A percentile compares a stretch with the other conserved stretches of the same genome.
Evolutionary conservation across 495 filamentous ascomycete species (phyloP).

Genomic region (Penicillium tannophilum): DNA sequence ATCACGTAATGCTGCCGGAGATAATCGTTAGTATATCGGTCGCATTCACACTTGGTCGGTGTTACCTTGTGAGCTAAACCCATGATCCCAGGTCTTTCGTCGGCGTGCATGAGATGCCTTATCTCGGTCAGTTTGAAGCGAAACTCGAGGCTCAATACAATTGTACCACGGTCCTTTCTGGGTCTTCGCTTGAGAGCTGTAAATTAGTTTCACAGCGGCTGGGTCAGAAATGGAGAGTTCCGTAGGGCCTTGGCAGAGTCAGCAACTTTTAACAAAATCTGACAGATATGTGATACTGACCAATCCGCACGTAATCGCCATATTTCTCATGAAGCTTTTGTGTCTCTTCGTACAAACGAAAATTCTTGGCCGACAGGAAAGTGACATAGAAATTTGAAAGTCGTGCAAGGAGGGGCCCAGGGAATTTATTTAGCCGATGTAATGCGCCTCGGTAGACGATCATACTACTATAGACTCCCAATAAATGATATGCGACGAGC

Average conservation of each 20-base stretch:
- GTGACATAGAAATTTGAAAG: constrained; percentile 36
- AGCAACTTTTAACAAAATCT: constrained; percentile 8
- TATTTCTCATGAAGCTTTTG: constrained; percentile 46
- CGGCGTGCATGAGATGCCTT: constrained; percentile 35
- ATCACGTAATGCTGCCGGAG: constrained; percentile 27
- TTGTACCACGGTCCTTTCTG: constrained; percentile 49
- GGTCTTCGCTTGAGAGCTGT: constrained; percentile 32
- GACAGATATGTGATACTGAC: constrained; percentile 1
- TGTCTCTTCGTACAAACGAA: constrained; percentile 34
- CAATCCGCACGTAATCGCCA: constrained; percentile 43
- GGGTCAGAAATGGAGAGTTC: constrained; percentile 46
- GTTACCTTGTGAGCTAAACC: constrained; percentile 37
- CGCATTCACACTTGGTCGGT: background rate
- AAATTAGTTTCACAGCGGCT: constrained; percentile 32
- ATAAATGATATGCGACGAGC: background rate
- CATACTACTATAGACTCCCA: constrained; percentile 28
- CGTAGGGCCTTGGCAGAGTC: constrained; percentile 24
- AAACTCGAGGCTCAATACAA: constrained; percentile 27
- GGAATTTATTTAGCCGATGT: constrained; percentile 38
- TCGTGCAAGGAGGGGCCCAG: constrained; percentile 37
- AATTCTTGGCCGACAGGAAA: constrained; percentile 16
- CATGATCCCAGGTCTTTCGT: constrained; percentile 44
- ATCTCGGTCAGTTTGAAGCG: constrained; percentile 41
- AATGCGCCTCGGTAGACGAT: constrained; percentile 37
- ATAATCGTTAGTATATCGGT: background rate